Evolutionary conservation across 345 rosid species (phyloP).

Genomic region (Salix caprea): DNA sequence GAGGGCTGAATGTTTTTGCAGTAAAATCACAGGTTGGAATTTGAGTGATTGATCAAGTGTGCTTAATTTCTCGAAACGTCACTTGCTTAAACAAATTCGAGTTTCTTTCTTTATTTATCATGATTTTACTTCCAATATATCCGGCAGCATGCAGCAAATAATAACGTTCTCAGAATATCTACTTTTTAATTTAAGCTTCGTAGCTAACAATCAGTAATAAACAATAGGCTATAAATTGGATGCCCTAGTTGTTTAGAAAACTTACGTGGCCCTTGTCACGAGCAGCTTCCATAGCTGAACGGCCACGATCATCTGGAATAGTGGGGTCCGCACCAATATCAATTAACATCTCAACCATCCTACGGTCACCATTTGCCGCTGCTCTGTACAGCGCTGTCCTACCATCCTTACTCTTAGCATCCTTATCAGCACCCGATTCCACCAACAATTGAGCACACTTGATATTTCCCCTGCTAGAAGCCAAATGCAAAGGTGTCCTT

Average conservation of each 20-base stretch:
- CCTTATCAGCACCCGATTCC: conserved; percentile 36
- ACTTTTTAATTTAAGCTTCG: no score
- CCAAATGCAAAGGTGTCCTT: conserved; percentile 39
- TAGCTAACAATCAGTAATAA: no score
- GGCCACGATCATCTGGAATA: conserved; percentile 38
- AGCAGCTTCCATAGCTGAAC: conserved; percentile 39
- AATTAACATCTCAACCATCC: conserved; percentile 40
- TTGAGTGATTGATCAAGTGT: no score
- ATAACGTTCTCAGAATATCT: no score
- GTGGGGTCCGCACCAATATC: conserved; percentile 43
- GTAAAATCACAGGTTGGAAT: neutral
- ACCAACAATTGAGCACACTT: conserved; percentile 35
- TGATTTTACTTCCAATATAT: neutral
- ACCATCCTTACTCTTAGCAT: conserved; percentile 33
- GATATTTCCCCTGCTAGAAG: conserved; percentile 30
- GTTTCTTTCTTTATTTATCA: no score
- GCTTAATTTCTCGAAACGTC: neutral
- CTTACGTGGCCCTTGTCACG: conserved; percentile 42
- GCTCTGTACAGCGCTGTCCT: conserved; percentile 35
- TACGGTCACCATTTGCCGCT: conserved; percentile 38
- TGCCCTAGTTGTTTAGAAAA: neutral
- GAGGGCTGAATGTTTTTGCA: neutral
- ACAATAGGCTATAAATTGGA: no score
- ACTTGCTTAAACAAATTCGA: no score
- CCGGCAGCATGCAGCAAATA: no score